A percentile compares a stretch with the other conserved stretches of the same genome.
Evolutionary conservation across 2,329 filamentous ascomycete genomes (phyloP).

Genomic region (Xylariaceae sp.): DNA sequence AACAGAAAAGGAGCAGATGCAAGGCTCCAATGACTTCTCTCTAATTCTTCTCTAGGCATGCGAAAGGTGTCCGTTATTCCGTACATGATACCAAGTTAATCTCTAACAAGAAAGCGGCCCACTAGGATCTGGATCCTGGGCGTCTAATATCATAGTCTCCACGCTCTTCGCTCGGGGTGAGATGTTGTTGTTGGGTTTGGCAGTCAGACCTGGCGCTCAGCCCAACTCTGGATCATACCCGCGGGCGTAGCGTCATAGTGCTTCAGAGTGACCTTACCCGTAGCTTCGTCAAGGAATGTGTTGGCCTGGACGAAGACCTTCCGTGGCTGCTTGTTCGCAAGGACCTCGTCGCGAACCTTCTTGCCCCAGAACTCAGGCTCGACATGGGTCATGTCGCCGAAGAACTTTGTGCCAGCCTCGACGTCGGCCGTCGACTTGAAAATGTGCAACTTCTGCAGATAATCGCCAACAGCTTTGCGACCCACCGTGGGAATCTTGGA

Average conservation of each 20-base stretch:
- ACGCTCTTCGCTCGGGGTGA: slow-evolving; percentile 1
- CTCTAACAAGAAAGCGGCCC: background rate
- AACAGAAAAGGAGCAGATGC: background rate
- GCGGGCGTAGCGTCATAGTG: slow-evolving; percentile 79
- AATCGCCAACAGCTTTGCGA: slow-evolving; percentile 73
- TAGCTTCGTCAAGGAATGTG: slow-evolving; percentile 64
- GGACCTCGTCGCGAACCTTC: slow-evolving; percentile 69
- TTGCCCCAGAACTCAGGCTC: slow-evolving; percentile 77
- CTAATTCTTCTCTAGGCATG: background rate
- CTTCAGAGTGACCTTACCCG: slow-evolving; percentile 67
- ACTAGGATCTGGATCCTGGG: no score
- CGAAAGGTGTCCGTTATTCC: background rate
- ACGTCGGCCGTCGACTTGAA: slow-evolving; percentile 90
- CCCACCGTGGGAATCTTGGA: slow-evolving; percentile 81
- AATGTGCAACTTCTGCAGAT: slow-evolving; percentile 85
- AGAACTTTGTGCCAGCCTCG: slow-evolving; percentile 69
- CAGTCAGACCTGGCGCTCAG: slow-evolving; percentile 49
- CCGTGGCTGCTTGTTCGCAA: slow-evolving; percentile 73
- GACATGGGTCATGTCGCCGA: slow-evolving; percentile 77
- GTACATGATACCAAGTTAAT: background rate
- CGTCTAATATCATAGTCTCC: background rate
- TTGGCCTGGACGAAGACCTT: slow-evolving; percentile 95
- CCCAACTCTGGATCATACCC: slow-evolving; percentile 81
- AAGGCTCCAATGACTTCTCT: slow-evolving; percentile 2
- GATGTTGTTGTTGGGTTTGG: background rate